These are phyloP conservation scores for Talaromyces proteolyticus DNA, from an alignment of 495 filamentous ascomycete genomes.

Conservation along the genomic window DNA sequence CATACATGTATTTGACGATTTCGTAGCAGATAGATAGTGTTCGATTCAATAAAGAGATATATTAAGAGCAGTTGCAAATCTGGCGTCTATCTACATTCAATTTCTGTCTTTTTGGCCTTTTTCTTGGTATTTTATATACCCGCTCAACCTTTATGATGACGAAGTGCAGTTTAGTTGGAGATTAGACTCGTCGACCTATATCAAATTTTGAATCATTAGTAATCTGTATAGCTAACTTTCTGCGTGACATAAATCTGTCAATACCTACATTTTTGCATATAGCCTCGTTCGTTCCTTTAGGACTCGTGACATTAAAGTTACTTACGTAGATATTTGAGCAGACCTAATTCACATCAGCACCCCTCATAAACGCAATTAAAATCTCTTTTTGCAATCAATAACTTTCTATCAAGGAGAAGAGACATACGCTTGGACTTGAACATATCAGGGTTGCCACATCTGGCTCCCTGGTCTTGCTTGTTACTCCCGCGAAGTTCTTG, in stretches of 20 bases:
- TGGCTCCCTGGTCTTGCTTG: constrained; percentile 44
- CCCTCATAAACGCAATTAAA: background rate
- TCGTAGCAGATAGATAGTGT: too few species aligned
- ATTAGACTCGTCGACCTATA: constrained; percentile 27
- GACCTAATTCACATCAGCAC: constrained; percentile 18
- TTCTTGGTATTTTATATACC: background rate
- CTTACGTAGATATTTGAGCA: constrained; percentile 48
- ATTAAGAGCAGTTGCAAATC: too few species aligned
- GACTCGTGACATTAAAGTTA: constrained; percentile 46
- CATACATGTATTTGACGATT: too few species aligned
- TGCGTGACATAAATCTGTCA: too few species aligned
- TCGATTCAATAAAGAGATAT: constrained; percentile 9
- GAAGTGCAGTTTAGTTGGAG: constrained; percentile 39
- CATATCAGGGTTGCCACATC: constrained; percentile 52
- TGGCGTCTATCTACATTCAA: too few species aligned
- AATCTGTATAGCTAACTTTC: too few species aligned
- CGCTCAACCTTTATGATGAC: background rate
- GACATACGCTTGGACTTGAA: constrained; percentile 39
- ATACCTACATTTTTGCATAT: constrained; percentile 47
- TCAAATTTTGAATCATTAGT: background rate
- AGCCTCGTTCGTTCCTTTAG: constrained; percentile 40
- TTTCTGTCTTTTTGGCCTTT: too few species aligned
- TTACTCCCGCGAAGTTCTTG: constrained; percentile 48
- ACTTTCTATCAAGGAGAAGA: background rate
- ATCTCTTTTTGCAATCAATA: constrained; percentile 1